Evolutionary conservation across 108 stramenopile genomes (phyloP), one percentile per base, ranked within the genome.

Genomic region (Licmophora abbreviata): DNA sequence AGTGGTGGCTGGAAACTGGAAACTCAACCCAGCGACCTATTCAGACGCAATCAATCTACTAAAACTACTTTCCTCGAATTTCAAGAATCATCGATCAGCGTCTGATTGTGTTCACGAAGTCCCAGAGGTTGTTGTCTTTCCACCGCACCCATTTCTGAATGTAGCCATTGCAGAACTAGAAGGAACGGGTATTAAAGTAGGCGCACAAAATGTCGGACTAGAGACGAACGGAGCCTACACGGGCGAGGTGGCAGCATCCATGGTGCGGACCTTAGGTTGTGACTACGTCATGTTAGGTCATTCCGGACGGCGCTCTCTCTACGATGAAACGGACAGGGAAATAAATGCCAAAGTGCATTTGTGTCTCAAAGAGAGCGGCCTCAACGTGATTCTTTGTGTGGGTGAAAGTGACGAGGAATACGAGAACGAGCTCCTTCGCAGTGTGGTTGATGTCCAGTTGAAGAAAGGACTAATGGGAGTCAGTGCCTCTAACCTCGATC

Each of bases 1-100:
- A 4, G 56, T 86, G 22, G 66, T 86, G 6, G 85, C 79, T 4
- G 85, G 85, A 8, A 86, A 86, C 38, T 82, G 85, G 85, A 86
- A 86, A 31, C 66, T 79, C 48, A 88, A 88, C 49, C 85, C 85
- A 27, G 28, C 69, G 44, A 88, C 79, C 27, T 47, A 71, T 34
- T 38, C 63, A 32, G 87, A 81, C 11, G 87, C 83, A 20, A 29
- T 58, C 24, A 69, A 63, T 51, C 59, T 88, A 9, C 63, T 83
- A 34, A 77, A 58, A 14, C 68, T 73, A 8, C 53, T 80, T 43
- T 51, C 56, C 26, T 48, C 61, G 51, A 63, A 78, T 27, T 73
- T 73, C 40, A 29, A 56, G 22, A 64, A 70, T 38, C 68, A 78
- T 63, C 64, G 76, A 11, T 24, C 40, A 23, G n/a, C n/a, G n/a